Percentiles rank a stretch among this genome's conserved stretches.
Conservation (phyloP, 805 yeast species). For the Schwanniomyces polymorphus region DNA sequence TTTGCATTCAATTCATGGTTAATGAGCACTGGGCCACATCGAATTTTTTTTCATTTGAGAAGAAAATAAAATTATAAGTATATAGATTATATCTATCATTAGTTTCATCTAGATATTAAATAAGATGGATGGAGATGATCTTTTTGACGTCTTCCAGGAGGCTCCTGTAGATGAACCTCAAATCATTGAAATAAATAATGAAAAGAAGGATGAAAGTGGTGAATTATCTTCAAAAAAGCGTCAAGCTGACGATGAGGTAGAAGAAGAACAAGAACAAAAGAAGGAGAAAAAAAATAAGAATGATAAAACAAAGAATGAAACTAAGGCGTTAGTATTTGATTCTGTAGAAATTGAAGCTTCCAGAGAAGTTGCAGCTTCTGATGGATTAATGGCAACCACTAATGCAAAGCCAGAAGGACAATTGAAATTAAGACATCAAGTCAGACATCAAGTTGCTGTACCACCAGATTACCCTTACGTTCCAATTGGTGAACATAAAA, state of each 20-base stretch:
- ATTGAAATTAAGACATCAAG: conserved; percentile 84
- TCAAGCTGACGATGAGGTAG: conserved; percentile 15
- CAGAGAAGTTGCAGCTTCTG: conserved; percentile 81
- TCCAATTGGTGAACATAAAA: conserved; percentile 86
- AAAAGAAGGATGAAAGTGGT: conserved; percentile 5
- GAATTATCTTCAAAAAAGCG: conserved; percentile 10
- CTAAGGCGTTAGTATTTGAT: conserved; percentile 79
- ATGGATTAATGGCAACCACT: conserved; percentile 50
- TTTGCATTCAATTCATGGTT: conserved; percentile 4
- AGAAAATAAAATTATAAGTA: not conserved
- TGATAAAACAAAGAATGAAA: conserved; percentile 42
- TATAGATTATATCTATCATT: not conserved
- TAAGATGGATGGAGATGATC: conserved; percentile 49
- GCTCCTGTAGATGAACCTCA: conserved; percentile 41
- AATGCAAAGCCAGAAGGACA: conserved; percentile 36
- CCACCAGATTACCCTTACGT: conserved; percentile 88
- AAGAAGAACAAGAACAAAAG: conserved; percentile 23
- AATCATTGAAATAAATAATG: conserved; percentile 10
- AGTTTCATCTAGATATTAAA: not conserved
- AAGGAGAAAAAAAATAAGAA: conserved; percentile 13
- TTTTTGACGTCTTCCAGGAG: conserved; percentile 64
- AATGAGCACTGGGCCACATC: conserved; percentile 1
- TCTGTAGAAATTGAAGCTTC: conserved; percentile 86
- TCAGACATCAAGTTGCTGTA: conserved; percentile 95
- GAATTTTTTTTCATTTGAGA: conserved; percentile 2